A percentile compares a stretch with the other conserved stretches of the same genome.
phyloP scores from a whole-genome alignment of 1,139 yeast genomes.

The Protomyces inouyei region DNA sequence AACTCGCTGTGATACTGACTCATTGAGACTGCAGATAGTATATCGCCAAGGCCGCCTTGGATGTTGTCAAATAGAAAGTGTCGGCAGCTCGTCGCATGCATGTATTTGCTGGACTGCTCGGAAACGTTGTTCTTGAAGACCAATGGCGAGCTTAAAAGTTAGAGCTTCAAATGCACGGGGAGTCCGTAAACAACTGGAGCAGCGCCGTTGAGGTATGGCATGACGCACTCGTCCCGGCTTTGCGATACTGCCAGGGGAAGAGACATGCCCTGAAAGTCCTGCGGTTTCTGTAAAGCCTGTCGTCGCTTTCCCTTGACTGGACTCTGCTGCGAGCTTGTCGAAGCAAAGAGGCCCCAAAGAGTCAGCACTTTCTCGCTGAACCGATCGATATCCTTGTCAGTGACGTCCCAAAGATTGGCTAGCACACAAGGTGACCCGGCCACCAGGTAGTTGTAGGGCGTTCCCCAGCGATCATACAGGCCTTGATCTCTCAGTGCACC shows the following conservation, averaged over 20 bases:
- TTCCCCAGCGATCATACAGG: constrained; percentile 67
- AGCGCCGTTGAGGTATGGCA: constrained; percentile 68
- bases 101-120: no score
- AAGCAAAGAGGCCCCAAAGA: constrained; percentile 48
- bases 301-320: constrained; percentile 25
- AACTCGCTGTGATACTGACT: no score
- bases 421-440: constrained; percentile 76
- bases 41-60: no score
- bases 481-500: constrained; percentile 60
- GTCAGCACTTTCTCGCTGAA: constrained; percentile 46
- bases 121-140: no score
- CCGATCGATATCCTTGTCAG: constrained; percentile 87
- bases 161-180: constrained; percentile 42
- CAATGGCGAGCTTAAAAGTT: no score
- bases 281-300: neutral
- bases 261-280: constrained; percentile 30
- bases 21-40: no score
- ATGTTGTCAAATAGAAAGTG: no score
- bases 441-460: constrained; percentile 64
- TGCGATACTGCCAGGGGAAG: constrained; percentile 52
- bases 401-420: constrained; percentile 93
- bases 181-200: constrained; percentile 77
- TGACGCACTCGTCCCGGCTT: constrained; percentile 60
- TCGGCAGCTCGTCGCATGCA: no score
- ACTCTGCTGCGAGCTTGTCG: constrained; percentile 38